Evolutionary conservation across 305 asterid genomes (phyloP).

Genomic region (Plantago lanceolata): DNA sequence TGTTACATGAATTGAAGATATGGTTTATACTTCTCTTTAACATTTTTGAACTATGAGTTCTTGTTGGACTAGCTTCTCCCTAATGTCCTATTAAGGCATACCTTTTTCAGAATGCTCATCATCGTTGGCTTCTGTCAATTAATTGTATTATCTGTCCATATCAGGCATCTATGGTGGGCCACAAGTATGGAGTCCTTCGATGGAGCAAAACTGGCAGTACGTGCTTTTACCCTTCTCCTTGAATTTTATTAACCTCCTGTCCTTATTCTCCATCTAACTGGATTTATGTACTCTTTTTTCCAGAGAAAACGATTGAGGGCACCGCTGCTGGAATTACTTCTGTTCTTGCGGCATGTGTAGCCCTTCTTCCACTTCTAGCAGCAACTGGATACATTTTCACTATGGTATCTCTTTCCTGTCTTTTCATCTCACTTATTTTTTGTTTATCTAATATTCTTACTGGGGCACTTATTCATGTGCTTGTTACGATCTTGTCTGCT

Average conservation of each 20-base stretch:
- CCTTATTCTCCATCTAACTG: conserved; percentile 2
- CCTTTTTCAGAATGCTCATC: conserved; percentile 2
- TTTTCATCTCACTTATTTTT: neutral
- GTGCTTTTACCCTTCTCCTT: conserved; percentile 14
- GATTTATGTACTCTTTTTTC: conserved; percentile 22
- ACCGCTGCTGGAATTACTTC: conserved; percentile 96
- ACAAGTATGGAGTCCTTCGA: conserved; percentile 95
- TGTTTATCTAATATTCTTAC: neutral
- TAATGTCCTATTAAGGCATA: too few species aligned
- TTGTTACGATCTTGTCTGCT: neutral
- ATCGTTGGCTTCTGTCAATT: conserved; percentile 18
- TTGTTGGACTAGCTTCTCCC: neutral
- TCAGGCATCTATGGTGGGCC: conserved; percentile 96
- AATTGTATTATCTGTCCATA: conserved; percentile 8
- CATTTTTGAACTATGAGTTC: neutral
- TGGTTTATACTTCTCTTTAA: neutral
- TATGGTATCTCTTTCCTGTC: conserved; percentile 49
- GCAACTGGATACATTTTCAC: conserved; percentile 76
- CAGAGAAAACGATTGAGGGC: conserved; percentile 97
- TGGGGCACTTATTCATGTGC: neutral
- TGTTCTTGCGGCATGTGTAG: conserved; percentile 79
- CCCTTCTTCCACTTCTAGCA: conserved; percentile 81
- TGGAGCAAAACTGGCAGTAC: conserved; percentile 95
- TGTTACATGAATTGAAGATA: neutral
- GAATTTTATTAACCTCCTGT: conserved; percentile 12